Evolutionary conservation across 371 early-diverging fungal genomes (phyloP), one percentile per base, ranked within the genome.

Genomic region (Synchytrium microbalum): DNA sequence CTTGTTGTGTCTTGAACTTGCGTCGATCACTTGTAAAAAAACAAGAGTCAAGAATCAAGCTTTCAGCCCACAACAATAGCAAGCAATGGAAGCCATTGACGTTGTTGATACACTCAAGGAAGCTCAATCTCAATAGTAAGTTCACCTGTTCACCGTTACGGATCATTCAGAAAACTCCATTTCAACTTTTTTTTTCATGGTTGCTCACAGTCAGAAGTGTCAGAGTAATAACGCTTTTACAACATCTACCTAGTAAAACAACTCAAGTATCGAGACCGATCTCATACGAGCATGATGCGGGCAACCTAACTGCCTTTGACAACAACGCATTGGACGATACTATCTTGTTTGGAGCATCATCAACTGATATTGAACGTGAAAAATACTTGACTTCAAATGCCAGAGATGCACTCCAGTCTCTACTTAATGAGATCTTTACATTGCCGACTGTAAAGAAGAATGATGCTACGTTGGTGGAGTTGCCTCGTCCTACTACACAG

Each of bases 351-450:
- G 13, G 24, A 55, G 5, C 56, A n/a, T 25, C 56, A 55, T 5
- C 5, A n/a, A 13, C 56, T 24, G 13, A 55, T 13, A 8, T 8
- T 13, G 28, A 8, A n/a, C 56, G 28, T 8, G 8, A 28, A 13
- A 13, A 8, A 55, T 55, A 25, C 28, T 24, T 55, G 56, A 78
- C 82, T 61, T 77, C 84, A 29, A 74, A 88, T 62, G 81, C 92
- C 25, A 81, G 93, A 72, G 95, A 92, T 71, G 88, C 86, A 25
- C 78, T 89, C 14, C 98, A 97, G 73, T 73, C 91, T 5, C 73
- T 97, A 31, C 76, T 95, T 64, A 95, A 97, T 70, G 86, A 87
- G 60, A 80, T 97, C 61, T 96, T 95, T 71, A 75, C 83, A 59
- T 82, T 91, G 29, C 93, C 89, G 2, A 89, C 87, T 10, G 69